Base-by-base conservation (phyloP, 768 basidiomycete genomes). In the Suillus clintonianus region DNA sequence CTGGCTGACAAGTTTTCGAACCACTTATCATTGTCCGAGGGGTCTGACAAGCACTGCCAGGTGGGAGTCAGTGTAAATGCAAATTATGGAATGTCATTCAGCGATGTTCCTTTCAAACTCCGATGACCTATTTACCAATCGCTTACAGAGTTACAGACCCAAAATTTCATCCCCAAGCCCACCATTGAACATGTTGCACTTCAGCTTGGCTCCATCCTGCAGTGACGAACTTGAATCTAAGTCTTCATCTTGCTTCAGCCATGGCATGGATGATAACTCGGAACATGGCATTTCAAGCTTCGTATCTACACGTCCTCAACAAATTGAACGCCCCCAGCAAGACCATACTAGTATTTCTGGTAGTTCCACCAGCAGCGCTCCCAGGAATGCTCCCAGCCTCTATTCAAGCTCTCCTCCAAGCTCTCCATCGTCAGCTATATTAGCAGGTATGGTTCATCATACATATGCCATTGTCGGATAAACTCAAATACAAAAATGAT, bases 281-380 rank as follows among this genome's bases (percentile, higher is more conserved):
- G 42, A n/a, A 4, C 42, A 4, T 2, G 4, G n/a, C 6, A 5
- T 5, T n/a, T 0, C n/a, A 9, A 0, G 10, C 19, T n/a, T 45
- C 1, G 43, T 19, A 45, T 45, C 43, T n/a, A n/a, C 43, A 45
- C 43, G 10, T 27, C 27, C 4, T 45, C 43, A 45, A 45, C 43
- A 45, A 45, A n/a, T 4, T 11, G n/a, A 43, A 19, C 42, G 17
- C 42, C 19, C 43, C 43, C 19, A 9, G 43, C 19, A 19, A 8
- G 19, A 2, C 42, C 42, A 43, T 27, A 27, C 27, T 27, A 27
- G 27, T 43, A 43, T n/a, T 8, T 43, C 42, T 43, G 42, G 42
- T 19, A 43, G 19, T 43, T 9, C 42, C 17, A 43, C 9, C 4
- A 7, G n/a, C 3, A 4, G 42, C 9, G 4, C 19, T 43, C 42